Evolutionary conservation across 345 rosid species (phyloP).

Genomic region (Eucalyptus marginata): DNA sequence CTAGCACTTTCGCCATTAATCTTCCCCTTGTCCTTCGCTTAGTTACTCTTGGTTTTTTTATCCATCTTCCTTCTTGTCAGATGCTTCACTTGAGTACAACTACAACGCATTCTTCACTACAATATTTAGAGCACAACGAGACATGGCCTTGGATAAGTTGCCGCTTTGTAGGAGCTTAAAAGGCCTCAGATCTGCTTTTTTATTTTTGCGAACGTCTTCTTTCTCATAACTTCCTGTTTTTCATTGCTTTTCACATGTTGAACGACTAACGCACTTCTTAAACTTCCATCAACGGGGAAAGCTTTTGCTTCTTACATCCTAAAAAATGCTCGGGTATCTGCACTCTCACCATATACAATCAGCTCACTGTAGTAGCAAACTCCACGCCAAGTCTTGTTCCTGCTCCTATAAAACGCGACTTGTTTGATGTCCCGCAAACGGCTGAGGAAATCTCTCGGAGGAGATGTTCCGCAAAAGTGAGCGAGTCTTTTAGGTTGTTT

Average conservation of each 20-base stretch:
- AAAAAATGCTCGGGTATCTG: background rate
- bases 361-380: background rate
- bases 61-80: background rate
- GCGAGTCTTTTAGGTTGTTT: background rate
- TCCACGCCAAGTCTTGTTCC: background rate
- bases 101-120: background rate
- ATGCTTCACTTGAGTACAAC: background rate
- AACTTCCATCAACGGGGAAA: background rate
- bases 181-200: background rate
- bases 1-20: background rate
- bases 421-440: background rate
- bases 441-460: background rate
- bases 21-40: background rate
- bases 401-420: background rate
- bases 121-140: background rate
- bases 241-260: background rate
- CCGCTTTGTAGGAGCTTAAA: background rate
- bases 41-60: background rate
- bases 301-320: background rate
- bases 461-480: background rate
- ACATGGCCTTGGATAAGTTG: background rate
- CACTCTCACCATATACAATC: too few species aligned
- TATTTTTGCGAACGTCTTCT: background rate
- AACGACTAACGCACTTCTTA: background rate
- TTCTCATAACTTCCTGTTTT: background rate